Conservation (phyloP, 805 yeast species). For the Isabelozyma heimii region DNA sequence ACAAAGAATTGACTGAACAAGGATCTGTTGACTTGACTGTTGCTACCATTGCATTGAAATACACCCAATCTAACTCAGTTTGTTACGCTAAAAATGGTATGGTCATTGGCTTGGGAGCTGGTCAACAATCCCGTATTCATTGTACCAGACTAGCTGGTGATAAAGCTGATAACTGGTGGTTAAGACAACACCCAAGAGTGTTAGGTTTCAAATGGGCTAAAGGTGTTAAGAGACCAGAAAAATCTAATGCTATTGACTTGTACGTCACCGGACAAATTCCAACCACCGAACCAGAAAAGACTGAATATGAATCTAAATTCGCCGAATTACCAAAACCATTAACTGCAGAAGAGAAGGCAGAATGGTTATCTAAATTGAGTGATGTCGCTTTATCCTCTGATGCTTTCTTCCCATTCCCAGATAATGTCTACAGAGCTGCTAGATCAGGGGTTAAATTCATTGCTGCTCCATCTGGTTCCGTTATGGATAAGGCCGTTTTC, state of each 20-base stretch:
- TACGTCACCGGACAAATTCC: conserved; percentile 92
- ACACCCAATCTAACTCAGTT: conserved; percentile 98
- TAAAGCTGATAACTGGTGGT: conserved; percentile 99
- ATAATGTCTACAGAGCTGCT: conserved; percentile 96
- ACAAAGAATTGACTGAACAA: conserved; percentile 85
- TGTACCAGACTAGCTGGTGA: conserved; percentile 99
- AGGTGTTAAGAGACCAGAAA: conserved; percentile 97
- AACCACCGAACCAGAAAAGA: conserved; percentile 84
- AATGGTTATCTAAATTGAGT: conserved; percentile 77
- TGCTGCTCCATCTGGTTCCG: conserved; percentile 97
- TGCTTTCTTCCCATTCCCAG: conserved; percentile 99
- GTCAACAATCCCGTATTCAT: conserved; percentile 99
- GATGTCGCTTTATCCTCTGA: conserved; percentile 94
- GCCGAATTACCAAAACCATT: conserved; percentile 80
- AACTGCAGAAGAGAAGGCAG: conserved; percentile 76
- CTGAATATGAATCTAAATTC: conserved; percentile 89
- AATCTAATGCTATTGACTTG: conserved; percentile 95
- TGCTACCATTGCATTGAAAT: conserved; percentile 95
- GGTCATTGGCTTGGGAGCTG: conserved; percentile 99
- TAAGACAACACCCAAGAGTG: conserved; percentile 96
- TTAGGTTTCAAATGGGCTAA: conserved; percentile 94
- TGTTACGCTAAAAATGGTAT: conserved; percentile 98
- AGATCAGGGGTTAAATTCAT: conserved; percentile 93
- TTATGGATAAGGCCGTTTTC: conserved; percentile 94
- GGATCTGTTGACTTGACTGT: conserved; percentile 92